Percentiles rank a stretch among this genome's conserved stretches.
Conservation (phyloP, 331 rosid genomes). For the Rhamnella rubrinervis region DNA sequence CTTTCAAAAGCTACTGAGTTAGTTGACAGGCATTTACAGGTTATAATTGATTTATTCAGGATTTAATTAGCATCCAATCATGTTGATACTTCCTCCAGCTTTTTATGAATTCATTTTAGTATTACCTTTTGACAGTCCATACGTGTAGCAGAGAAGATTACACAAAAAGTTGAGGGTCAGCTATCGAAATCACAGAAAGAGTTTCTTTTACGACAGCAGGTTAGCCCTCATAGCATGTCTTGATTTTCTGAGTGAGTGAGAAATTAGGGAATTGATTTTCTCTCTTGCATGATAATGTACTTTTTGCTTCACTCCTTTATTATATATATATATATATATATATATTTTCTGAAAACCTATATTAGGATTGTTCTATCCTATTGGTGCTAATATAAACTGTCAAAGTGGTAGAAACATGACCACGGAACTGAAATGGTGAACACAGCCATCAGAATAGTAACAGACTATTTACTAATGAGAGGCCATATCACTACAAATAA, state of each 20-base stretch:
- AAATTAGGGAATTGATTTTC: background rate
- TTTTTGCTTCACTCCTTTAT: background rate
- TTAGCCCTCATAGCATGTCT: slow-evolving; percentile 34
- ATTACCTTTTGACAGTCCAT: slow-evolving; percentile 68
- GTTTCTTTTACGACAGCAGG: slow-evolving; percentile 98
- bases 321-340: too few relatives aligned
- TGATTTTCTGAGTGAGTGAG: background rate
- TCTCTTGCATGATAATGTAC: background rate
- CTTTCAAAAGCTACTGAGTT: slow-evolving; percentile 97
- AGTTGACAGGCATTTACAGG: slow-evolving; percentile 98
- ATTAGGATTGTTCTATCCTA: too few relatives aligned
- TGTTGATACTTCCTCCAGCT: slow-evolving; percentile 5
- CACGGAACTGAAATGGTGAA: too few relatives aligned
- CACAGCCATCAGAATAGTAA: too few relatives aligned
- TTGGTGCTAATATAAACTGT: too few relatives aligned
- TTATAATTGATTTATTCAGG: slow-evolving; percentile 20
- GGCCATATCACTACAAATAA: too few relatives aligned
- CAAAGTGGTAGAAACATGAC: too few relatives aligned
- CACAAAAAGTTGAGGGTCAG: slow-evolving; percentile 98
- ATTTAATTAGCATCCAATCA: background rate
- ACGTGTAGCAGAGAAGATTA: slow-evolving; percentile 98
- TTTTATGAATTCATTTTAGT: slow-evolving; percentile 35
- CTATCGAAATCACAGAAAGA: slow-evolving; percentile 96
- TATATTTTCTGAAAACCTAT: too few relatives aligned
- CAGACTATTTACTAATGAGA: too few relatives aligned